Percentiles rank a stretch among this genome's conserved stretches.
Conservation (phyloP, 495 filamentous ascomycete genomes). For the Articulospora tetracladia region DNA sequence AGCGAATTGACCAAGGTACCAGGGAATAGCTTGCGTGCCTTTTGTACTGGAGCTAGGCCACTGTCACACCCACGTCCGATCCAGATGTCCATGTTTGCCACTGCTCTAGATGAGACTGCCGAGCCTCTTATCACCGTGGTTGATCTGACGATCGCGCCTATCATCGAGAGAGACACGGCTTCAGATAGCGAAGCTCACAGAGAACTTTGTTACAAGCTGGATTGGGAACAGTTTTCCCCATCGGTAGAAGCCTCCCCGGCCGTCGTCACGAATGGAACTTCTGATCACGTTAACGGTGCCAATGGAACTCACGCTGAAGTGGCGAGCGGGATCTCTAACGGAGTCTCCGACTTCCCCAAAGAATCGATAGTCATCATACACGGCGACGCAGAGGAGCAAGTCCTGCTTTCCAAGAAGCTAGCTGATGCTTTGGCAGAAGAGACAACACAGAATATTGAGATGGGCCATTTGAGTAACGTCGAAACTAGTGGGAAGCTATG, state of each 20-base stretch:
- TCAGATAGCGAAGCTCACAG: slow-evolving; percentile 21
- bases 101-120: slow-evolving; percentile 15
- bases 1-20: slow-evolving; percentile 20
- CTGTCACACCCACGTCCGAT: slow-evolving; percentile 27
- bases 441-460: not conserved
- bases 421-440: not conserved
- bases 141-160: slow-evolving; percentile 32
- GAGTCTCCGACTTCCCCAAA: slow-evolving; percentile 4
- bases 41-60: slow-evolving; percentile 28
- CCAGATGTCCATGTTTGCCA: slow-evolving; percentile 34
- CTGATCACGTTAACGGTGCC: not conserved
- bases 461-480: not conserved
- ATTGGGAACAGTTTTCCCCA: no score
- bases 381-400: slow-evolving; percentile 33
- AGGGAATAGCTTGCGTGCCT: slow-evolving; percentile 31
- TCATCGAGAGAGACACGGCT: slow-evolving; percentile 25
- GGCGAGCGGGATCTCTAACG: not conserved
- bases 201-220: slow-evolving; percentile 35
- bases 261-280: no score
- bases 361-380: slow-evolving; percentile 31
- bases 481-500: slow-evolving; percentile 21
- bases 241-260: no score
- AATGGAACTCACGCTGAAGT: not conserved
- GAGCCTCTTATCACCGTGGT: slow-evolving; percentile 31
- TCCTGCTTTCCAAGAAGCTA: slow-evolving; percentile 29